Conservation (phyloP, 768 basidiomycete species). For the Tulasnella sp. region DNA sequence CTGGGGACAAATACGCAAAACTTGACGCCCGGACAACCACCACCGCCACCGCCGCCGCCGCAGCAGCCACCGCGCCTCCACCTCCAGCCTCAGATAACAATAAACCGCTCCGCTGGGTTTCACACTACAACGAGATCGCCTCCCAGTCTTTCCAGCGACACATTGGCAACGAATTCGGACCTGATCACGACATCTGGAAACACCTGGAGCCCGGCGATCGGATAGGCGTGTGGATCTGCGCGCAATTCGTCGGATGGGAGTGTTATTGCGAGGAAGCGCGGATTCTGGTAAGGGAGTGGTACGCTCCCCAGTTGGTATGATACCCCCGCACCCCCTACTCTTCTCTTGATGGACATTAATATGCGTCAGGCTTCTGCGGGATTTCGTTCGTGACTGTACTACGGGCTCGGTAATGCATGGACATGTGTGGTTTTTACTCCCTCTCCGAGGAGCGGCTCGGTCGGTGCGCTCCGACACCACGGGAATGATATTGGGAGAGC, state of each 20-base stretch:
- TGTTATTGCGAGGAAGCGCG: not conserved
- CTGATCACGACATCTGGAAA: constrained; percentile 24
- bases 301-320: not conserved
- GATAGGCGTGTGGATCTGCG: constrained; percentile 25
- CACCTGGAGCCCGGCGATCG: constrained; percentile 23
- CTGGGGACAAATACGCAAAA: not conserved
- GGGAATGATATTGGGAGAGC: not conserved
- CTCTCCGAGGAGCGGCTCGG: not conserved
- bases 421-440: not conserved
- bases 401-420: not conserved
- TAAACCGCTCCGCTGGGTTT: constrained; percentile 13
- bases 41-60: not conserved
- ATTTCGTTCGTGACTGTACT: not conserved
- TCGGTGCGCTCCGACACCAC: not conserved
- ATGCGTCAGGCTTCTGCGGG: not conserved
- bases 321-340: not conserved
- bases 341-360: not conserved
- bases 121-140: constrained; percentile 18
- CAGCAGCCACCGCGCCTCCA: not conserved
- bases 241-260: constrained; percentile 16
- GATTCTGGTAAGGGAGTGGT: not conserved
- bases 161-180: constrained; percentile 6
- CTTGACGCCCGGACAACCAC: not conserved
- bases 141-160: not conserved
- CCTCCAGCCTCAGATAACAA: not conserved